These are phyloP conservation scores for Lipomyces sp. DNA, from an alignment of 805 yeast species.

Conservation along the genomic window DNA sequence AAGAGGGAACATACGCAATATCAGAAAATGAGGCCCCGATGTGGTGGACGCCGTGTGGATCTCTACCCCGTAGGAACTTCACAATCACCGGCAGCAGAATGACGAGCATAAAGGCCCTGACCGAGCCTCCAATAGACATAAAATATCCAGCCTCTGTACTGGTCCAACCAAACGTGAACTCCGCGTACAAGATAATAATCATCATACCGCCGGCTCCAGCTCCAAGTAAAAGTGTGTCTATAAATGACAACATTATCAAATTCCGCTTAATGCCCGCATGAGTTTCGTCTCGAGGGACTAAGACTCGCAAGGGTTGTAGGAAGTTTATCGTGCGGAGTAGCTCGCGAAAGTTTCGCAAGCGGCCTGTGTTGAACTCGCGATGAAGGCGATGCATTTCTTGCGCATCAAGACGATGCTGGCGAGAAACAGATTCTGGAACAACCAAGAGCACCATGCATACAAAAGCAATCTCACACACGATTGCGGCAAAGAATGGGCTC, in stretches of 20 bases:
- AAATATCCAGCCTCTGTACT: slow-evolving; percentile 44
- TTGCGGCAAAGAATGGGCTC: slow-evolving; percentile 20
- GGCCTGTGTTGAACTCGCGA: slow-evolving; percentile 12
- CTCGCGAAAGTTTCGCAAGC: slow-evolving; percentile 13
- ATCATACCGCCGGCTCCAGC: slow-evolving; percentile 33
- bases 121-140: slow-evolving; percentile 40
- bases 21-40: slow-evolving; percentile 31
- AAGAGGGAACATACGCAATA: slow-evolving; percentile 2
- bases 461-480: slow-evolving; percentile 16
- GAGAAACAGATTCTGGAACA: slow-evolving; percentile 36
- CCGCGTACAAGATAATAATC: slow-evolving; percentile 40
- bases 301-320: slow-evolving; percentile 39
- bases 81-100: slow-evolving; percentile 38
- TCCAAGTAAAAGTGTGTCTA: slow-evolving; percentile 35
- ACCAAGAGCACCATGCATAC: slow-evolving; percentile 18
- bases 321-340: slow-evolving; percentile 20
- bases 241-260: slow-evolving; percentile 21
- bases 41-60: slow-evolving; percentile 13
- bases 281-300: slow-evolving; percentile 30
- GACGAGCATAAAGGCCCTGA: slow-evolving; percentile 40
- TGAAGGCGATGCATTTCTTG: slow-evolving; percentile 25
- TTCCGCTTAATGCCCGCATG: slow-evolving; percentile 21
- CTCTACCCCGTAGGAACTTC: slow-evolving; percentile 22
- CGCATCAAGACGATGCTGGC: slow-evolving; percentile 27
- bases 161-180: slow-evolving; percentile 44